These are phyloP conservation scores for Wallacemonas sp. DNA, from an alignment of 208 protist species.

Conservation along the genomic window DNA sequence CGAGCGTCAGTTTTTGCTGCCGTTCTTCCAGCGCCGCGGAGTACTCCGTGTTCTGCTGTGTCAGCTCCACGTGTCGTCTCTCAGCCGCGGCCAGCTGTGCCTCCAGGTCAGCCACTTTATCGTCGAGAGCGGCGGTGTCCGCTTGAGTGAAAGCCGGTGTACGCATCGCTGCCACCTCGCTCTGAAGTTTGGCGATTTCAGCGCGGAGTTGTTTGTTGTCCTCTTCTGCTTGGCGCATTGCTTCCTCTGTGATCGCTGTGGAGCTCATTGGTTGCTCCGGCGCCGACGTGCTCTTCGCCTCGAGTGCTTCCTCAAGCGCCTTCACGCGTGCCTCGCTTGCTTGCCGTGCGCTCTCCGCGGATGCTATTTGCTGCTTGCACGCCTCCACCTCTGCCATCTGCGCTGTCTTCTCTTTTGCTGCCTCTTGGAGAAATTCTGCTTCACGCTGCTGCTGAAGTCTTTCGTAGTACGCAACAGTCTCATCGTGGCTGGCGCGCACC, in stretches of 20 bases:
- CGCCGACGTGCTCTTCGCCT: not conserved
- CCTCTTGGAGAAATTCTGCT: not conserved
- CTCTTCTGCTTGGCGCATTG: too few species aligned
- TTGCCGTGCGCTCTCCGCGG: slow-evolving; percentile 7
- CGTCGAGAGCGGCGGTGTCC: too few species aligned
- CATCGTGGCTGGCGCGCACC: slow-evolving; percentile 30
- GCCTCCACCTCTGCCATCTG: slow-evolving; percentile 8
- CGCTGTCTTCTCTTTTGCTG: not conserved
- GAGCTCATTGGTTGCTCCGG: too few species aligned
- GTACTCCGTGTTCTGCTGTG: not conserved
- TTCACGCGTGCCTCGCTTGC: slow-evolving; percentile 8
- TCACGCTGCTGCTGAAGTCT: slow-evolving; percentile 14
- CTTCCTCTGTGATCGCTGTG: too few species aligned
- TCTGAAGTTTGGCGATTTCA: not conserved
- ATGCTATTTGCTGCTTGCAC: not conserved
- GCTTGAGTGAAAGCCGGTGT: too few species aligned
- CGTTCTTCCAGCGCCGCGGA: too few species aligned
- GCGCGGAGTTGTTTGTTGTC: not conserved
- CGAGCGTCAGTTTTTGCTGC: too few species aligned
- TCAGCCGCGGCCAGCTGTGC: not conserved
- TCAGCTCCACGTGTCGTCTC: not conserved
- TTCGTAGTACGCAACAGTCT: slow-evolving; percentile 54
- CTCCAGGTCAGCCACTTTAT: not conserved
- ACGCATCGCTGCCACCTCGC: too few species aligned
- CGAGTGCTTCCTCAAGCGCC: slow-evolving; percentile 11